Evolutionary conservation across 2,329 filamentous ascomycete genomes (phyloP), one percentile per base, ranked within the genome.

Genomic region (Penicillium sp.): DNA sequence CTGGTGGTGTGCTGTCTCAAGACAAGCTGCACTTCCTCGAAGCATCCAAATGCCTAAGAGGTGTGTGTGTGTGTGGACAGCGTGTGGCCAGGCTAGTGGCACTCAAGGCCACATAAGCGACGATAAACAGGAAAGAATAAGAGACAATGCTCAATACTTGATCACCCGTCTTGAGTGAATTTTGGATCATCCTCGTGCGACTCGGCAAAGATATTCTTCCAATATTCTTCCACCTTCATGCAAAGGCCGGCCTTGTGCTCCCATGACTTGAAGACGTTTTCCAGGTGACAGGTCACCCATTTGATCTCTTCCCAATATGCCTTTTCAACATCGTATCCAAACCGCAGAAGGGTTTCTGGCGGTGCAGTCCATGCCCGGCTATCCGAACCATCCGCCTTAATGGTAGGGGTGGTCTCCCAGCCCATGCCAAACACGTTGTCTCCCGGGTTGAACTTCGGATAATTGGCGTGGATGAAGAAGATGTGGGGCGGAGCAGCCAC

Each of bases 281-380:
- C 74, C 2, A 75, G 67, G 35, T 75, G 65, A 61, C 77, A 79
- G 52, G 74, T 76, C 12, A 77, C 73, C 64, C 66, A 74, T 54
- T 74, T 76, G 54, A 79, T 72, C 55, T 77, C 77, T 50, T 75
- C 73, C 76, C 77, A 79, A 45, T 77, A 76, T 5, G 67, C 67
- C 50, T 63, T 72, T 59, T 79, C 77, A 4, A 70, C 69, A 57
- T 79, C 77, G 57, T 73, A 74, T 28, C 77, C 77, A 52, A 79
- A 74, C 11, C 74, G 67, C 20, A 61, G 61, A 15, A 78, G 60
- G 5, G 70, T 72, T 0, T 76, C 71, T 11, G 71, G 66, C 0
- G 72, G 70, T 14, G 70, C 68, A 3, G 69, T 71, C 76, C 76
- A 79, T 45, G 74, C 74, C 15, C 75, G 73, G 52, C 71, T 69